Conservation (phyloP, 1,284 basidiomycete genomes). For the Mycena sp. region DNA sequence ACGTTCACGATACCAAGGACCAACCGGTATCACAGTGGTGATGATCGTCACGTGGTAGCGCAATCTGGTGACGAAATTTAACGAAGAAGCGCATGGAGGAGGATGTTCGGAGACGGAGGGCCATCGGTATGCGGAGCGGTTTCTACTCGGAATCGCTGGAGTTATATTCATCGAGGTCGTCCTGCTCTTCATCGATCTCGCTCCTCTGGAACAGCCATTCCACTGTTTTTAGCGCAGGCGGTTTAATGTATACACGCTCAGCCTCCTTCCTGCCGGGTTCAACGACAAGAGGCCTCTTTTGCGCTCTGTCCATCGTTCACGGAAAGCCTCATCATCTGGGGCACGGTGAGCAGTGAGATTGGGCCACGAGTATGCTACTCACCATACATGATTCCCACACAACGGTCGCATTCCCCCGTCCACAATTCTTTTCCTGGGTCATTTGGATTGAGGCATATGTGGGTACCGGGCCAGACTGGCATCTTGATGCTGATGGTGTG, state of each 20-base stretch:
- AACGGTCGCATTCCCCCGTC: constrained; percentile 35
- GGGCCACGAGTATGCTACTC: background rate
- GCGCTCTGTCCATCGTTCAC: constrained; percentile 14
- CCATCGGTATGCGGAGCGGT: no score
- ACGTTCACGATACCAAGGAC: no score
- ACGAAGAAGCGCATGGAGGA: no score
- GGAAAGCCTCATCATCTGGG: constrained; percentile 15
- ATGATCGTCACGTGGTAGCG: no score
- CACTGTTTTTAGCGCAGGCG: constrained; percentile 22
- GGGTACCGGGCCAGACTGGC: constrained; percentile 11
- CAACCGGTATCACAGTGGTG: no score
- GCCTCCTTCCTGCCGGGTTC: background rate
- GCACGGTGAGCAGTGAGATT: background rate
- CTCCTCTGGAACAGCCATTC: constrained; percentile 20
- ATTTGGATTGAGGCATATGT: constrained; percentile 9
- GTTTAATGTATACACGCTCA: constrained; percentile 20
- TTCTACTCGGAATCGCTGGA: background rate
- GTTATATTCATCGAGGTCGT: background rate
- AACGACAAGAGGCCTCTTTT: constrained; percentile 2
- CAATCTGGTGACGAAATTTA: no score
- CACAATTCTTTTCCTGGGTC: constrained; percentile 26
- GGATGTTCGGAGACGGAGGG: no score
- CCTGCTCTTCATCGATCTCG: constrained; percentile 5
- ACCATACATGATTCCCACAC: constrained; percentile 31
- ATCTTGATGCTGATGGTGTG: constrained; percentile 33